Conservation (phyloP, 192 early-diverging fungal species). For the Coemansia sp. region DNA sequence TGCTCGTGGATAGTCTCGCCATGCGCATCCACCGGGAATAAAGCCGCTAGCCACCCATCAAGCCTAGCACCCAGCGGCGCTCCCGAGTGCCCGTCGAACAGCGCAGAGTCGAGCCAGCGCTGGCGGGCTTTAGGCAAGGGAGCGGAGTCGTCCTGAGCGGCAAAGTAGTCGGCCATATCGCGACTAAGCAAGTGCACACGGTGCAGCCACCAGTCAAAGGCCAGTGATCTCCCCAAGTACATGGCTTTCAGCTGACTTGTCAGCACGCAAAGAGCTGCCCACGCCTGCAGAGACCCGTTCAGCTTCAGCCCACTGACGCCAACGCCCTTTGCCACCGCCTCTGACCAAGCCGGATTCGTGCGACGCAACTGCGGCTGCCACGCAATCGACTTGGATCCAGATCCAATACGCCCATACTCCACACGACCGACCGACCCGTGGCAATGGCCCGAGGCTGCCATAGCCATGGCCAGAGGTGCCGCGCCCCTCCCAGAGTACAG, state of each 20-base stretch:
- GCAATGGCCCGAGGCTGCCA: slow-evolving; percentile 17
- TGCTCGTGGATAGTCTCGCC: slow-evolving; percentile 21
- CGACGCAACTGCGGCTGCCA: slow-evolving; percentile 35
- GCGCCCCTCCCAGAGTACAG: slow-evolving; percentile 32
- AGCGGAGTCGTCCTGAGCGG: slow-evolving; percentile 33
- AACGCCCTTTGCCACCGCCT: slow-evolving; percentile 9
- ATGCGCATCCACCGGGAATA: slow-evolving; percentile 30
- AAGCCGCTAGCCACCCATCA: slow-evolving; percentile 47
- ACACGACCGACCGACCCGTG: slow-evolving; percentile 1
- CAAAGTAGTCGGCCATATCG: slow-evolving; percentile 48
- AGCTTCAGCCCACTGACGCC: slow-evolving; percentile 28
- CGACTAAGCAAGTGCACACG: slow-evolving; percentile 39
- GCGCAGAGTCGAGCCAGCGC: slow-evolving; percentile 29
- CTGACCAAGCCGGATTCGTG: slow-evolving; percentile 38
- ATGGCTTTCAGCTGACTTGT: slow-evolving; percentile 40
- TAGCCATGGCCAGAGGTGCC: slow-evolving; percentile 44
- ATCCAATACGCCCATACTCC: slow-evolving; percentile 17
- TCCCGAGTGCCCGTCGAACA: slow-evolving; percentile 45
- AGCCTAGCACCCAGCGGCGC: slow-evolving; percentile 16
- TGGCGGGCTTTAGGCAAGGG: slow-evolving; percentile 16
- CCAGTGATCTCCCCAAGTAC: slow-evolving; percentile 9
- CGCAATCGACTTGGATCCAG: slow-evolving; percentile 11
- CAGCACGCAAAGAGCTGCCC: slow-evolving; percentile 43
- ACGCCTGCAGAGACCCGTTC: slow-evolving; percentile 32
- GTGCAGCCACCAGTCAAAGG: slow-evolving; percentile 49